These are phyloP conservation scores for Eleusine coracana DNA, from an alignment of 176 grass and related monocot species.

Conservation along the genomic window DNA sequence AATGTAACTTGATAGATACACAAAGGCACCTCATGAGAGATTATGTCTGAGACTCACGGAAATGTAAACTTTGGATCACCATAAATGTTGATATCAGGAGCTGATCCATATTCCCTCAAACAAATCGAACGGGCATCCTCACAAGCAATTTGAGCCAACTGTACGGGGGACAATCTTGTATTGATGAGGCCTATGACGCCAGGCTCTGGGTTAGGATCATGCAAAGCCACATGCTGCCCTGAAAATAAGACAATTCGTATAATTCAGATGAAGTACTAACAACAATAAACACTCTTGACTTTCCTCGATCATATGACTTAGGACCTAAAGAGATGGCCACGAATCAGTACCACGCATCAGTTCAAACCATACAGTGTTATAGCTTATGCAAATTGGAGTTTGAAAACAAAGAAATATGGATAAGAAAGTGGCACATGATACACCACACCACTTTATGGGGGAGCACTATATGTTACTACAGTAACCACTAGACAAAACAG, in stretches of 20 bases:
- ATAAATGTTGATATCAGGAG: conserved; percentile 89
- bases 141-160: conserved; percentile 71
- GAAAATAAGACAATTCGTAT: conserved; percentile 32
- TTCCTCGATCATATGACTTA: background rate
- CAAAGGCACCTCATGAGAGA: background rate
- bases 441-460: too few species aligned
- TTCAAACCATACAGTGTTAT: background rate
- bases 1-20: background rate
- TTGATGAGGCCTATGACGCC: conserved; percentile 84
- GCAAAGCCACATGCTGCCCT: conserved; percentile 98
- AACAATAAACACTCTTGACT: conserved; percentile 18
- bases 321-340: background rate
- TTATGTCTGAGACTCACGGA: conserved; percentile 63
- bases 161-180: conserved; percentile 81
- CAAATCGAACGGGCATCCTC: conserved; percentile 92
- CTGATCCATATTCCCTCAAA: conserved; percentile 85
- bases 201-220: conserved; percentile 73
- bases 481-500: background rate
- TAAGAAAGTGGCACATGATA: background rate
- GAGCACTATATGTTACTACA: background rate
- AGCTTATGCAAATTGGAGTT: conserved; percentile 13
- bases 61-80: conserved; percentile 85
- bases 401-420: conserved; percentile 1
- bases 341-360: background rate
- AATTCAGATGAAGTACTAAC: conserved; percentile 23